phyloP scores from a whole-genome alignment of 768 basidiomycete genomes.

The Ramaria sp. region DNA sequence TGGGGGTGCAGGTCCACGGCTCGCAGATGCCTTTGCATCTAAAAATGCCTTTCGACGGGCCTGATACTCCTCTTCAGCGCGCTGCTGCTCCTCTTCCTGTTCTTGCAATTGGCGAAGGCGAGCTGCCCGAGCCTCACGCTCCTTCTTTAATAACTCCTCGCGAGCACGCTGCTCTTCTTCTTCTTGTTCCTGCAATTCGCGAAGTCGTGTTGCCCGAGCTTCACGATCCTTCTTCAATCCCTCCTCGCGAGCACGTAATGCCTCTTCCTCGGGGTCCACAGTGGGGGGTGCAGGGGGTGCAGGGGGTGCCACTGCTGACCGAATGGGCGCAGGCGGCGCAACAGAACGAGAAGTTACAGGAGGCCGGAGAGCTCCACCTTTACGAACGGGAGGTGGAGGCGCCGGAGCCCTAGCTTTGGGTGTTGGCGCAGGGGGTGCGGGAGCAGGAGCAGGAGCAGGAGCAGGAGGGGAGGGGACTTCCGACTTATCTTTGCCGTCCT shows the following conservation, averaged over 20 bases:
- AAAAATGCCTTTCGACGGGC: slow-evolving; percentile 19
- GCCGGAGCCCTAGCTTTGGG: slow-evolving; percentile 32
- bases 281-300: slow-evolving; percentile 21
- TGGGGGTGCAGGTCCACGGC: slow-evolving; percentile 3
- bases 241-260: slow-evolving; percentile 56
- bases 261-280: slow-evolving; percentile 71
- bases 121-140: slow-evolving; percentile 59
- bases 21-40: slow-evolving; percentile 14
- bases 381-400: slow-evolving; percentile 28
- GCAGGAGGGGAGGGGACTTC: slow-evolving; percentile 22
- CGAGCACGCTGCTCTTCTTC: slow-evolving; percentile 59
- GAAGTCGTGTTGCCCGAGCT: slow-evolving; percentile 57
- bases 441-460: slow-evolving; percentile 17
- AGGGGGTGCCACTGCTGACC: slow-evolving; percentile 16
- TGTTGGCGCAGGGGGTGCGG: slow-evolving; percentile 24
- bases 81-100: slow-evolving; percentile 47
- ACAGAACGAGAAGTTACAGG: slow-evolving; percentile 17
- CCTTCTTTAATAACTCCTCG: slow-evolving; percentile 59
- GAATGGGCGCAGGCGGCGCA: slow-evolving; percentile 25
- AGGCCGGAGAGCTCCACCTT: slow-evolving; percentile 23
- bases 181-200: slow-evolving; percentile 69
- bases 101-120: slow-evolving; percentile 61
- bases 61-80: slow-evolving; percentile 32
- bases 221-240: slow-evolving; percentile 61
- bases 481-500: slow-evolving; percentile 31